These are phyloP conservation scores for Aureobasidium melanogenum DNA, from an alignment of 2,329 filamentous ascomycete species.

Conservation along the genomic window DNA sequence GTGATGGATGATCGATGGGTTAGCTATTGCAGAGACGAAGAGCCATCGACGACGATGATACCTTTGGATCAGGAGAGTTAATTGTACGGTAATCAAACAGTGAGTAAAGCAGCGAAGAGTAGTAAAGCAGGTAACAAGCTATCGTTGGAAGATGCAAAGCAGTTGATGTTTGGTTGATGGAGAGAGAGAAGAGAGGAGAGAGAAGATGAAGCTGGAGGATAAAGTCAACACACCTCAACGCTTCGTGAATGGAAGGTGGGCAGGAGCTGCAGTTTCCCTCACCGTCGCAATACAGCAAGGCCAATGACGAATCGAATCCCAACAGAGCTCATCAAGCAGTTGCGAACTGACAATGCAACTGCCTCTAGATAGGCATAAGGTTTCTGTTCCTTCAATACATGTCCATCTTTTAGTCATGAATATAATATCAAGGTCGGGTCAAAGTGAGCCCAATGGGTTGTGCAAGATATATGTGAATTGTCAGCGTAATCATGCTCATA, in stretches of 20 bases:
- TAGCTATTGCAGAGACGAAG: background rate
- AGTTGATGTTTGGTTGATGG: slow-evolving; percentile 4
- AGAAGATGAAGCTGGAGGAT: background rate
- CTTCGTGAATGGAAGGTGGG: background rate
- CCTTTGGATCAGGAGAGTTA: background rate
- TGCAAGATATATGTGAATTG: background rate
- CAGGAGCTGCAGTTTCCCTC: background rate
- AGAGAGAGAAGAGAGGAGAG: background rate
- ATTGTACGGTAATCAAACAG: background rate
- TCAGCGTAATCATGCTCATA: background rate
- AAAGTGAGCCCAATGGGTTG: background rate
- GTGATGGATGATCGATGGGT: background rate
- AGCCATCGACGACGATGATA: background rate
- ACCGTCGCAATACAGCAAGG: background rate
- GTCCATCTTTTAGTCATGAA: background rate
- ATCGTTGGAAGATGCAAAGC: slow-evolving; percentile 2
- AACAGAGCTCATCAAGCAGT: background rate
- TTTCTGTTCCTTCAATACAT: background rate
- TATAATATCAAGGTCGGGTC: background rate
- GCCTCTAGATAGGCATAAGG: too few species aligned
- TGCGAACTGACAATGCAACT: background rate
- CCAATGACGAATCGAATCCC: background rate
- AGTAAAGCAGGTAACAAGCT: slow-evolving; percentile 4
- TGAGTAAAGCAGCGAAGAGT: background rate
- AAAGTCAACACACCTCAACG: background rate